Evolutionary conservation across 1,284 basidiomycete genomes (phyloP).

Genomic region (Hymenochaete sp.): DNA sequence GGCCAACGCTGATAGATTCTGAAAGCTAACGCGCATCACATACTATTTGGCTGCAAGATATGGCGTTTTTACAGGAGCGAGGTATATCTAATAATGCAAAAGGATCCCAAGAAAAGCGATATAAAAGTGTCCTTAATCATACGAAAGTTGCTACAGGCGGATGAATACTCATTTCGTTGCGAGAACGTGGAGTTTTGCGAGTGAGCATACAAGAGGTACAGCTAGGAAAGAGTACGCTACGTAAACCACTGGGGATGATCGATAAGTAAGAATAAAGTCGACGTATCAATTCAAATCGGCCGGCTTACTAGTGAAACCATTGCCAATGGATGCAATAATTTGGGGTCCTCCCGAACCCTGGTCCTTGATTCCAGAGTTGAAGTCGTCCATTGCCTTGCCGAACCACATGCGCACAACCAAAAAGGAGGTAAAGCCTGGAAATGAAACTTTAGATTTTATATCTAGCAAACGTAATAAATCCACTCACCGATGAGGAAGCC

Average conservation of each 20-base stretch:
- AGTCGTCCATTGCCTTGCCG: constrained; percentile 68
- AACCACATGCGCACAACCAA: constrained; percentile 73
- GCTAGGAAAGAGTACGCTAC: constrained; percentile 67
- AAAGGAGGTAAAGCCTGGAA: constrained; percentile 55
- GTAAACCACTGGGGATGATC: constrained; percentile 53
- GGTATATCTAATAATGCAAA: not conserved
- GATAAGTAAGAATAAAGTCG: constrained; percentile 3
- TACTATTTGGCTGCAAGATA: not conserved
- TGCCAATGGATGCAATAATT: constrained; percentile 54
- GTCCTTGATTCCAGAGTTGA: constrained; percentile 52
- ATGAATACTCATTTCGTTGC: constrained; percentile 9
- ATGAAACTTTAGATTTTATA: constrained; percentile 11
- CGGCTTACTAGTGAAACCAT: constrained; percentile 66
- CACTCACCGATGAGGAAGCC: constrained; percentile 61
- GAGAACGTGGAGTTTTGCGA: constrained; percentile 59
- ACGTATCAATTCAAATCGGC: not conserved
- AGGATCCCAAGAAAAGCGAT: too few species aligned
- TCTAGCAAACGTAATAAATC: constrained; percentile 6
- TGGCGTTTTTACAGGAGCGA: not conserved
- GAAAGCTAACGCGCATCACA: too few species aligned
- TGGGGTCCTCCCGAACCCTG: constrained; percentile 46
- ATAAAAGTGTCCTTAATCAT: not conserved
- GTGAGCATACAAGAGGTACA: constrained; percentile 57
- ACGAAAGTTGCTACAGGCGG: not conserved
- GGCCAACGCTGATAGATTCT: too few species aligned